phyloP scores from a whole-genome alignment of 2,329 filamentous ascomycete genomes.

The Colletotrichum aenigma region DNA sequence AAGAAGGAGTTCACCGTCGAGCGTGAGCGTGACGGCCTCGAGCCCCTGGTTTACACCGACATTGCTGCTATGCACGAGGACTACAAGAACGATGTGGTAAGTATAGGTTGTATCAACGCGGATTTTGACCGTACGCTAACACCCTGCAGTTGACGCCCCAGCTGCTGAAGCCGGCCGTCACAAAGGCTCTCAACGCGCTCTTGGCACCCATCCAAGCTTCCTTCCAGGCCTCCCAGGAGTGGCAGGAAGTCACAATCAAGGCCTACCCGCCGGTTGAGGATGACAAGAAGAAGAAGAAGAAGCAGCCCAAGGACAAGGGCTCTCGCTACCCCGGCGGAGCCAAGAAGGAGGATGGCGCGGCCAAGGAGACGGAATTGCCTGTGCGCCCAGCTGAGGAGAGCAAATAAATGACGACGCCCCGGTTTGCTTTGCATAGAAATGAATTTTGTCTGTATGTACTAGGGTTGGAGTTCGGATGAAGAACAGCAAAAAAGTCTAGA shows the following conservation, averaged over 20 bases:
- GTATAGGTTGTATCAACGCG: neutral
- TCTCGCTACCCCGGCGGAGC: constrained; percentile 60
- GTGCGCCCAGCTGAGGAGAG: constrained; percentile 11
- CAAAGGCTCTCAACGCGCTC: constrained; percentile 73
- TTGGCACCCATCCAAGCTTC: constrained; percentile 78
- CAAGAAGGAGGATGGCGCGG: constrained; percentile 15
- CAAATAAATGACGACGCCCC: neutral
- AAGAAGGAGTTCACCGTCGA: constrained; percentile 70
- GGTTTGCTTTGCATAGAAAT: constrained; percentile 1
- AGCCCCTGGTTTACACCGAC: constrained; percentile 79
- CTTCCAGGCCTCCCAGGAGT: constrained; percentile 74
- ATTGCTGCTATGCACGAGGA: constrained; percentile 80
- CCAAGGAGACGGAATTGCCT: constrained; percentile 17
- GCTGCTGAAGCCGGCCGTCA: constrained; percentile 83
- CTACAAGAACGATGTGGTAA: constrained; percentile 72
- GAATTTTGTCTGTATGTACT: constrained; percentile 11
- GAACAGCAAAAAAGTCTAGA: constrained; percentile 15
- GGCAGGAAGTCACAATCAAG: constrained; percentile 74
- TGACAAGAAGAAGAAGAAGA: constrained; percentile 71
- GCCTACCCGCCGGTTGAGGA: constrained; percentile 76
- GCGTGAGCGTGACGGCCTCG: constrained; percentile 65
- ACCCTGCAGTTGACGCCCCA: constrained; percentile 73
- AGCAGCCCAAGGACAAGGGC: constrained; percentile 80
- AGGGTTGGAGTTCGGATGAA: constrained; percentile 20
- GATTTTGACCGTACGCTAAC: constrained; percentile 7